Conservation (phyloP, 345 rosid genomes). For the Carallia brachiata region DNA sequence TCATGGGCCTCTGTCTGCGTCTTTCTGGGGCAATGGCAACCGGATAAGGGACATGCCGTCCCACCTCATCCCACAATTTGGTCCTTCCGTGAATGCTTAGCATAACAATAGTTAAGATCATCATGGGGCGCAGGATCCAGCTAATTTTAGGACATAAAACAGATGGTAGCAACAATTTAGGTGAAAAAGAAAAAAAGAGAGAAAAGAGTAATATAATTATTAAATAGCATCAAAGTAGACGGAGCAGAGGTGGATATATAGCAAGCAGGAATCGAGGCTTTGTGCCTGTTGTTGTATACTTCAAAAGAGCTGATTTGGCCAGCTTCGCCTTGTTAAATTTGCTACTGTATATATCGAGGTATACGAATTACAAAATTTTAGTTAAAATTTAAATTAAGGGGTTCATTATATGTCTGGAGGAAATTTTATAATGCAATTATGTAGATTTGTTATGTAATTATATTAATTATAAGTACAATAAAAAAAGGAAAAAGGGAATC, state of each 20-base stretch:
- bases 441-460: no score
- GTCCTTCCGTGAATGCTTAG: conserved; percentile 37
- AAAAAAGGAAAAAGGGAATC: no score
- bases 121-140: background rate
- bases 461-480: no score
- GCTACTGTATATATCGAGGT: conserved; percentile 5
- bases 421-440: no score
- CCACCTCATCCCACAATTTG: conserved; percentile 30
- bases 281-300: conserved; percentile 22
- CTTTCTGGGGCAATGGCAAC: conserved; percentile 79
- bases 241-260: background rate
- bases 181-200: background rate
- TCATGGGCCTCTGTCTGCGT: conserved; percentile 91
- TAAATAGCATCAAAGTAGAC: background rate
- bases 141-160: background rate
- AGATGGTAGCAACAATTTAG: background rate
- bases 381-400: no score
- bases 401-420: no score
- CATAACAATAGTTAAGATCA: background rate
- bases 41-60: conserved; percentile 60
- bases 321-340: conserved; percentile 1
- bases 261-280: background rate
- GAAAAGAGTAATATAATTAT: background rate
- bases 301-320: conserved; percentile 15
- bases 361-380: background rate